A percentile compares a stretch with the other conserved stretches of the same genome.
phyloP scores from a whole-genome alignment of 2,329 filamentous ascomycete genomes.

The Scytalidium lignicola region DNA sequence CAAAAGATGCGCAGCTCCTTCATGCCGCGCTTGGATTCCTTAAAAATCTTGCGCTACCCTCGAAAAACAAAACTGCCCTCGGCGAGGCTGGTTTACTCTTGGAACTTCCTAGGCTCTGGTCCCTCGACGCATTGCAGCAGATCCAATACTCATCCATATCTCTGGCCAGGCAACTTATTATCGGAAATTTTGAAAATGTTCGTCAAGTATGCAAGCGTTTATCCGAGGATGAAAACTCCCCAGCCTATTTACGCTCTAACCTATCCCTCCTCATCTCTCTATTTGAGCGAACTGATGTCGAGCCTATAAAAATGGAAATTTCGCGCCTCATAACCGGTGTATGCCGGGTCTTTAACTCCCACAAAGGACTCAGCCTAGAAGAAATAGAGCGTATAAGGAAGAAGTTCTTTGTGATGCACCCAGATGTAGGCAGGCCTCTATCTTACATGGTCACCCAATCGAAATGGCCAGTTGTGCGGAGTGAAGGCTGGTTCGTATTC shows the following conservation, averaged over 20 bases:
- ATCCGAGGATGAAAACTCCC: conserved; percentile 30
- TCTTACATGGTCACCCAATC: conserved; percentile 49
- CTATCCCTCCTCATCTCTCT: conserved; percentile 35
- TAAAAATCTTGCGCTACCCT: conserved; percentile 59
- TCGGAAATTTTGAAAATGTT: conserved; percentile 48
- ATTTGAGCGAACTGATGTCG: conserved; percentile 40
- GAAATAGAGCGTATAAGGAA: conserved; percentile 29
- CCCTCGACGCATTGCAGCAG: conserved; percentile 47
- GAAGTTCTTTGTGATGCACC: conserved; percentile 26
- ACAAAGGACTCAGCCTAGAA: conserved; percentile 20
- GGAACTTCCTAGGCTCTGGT: conserved; percentile 50
- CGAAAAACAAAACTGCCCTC: conserved; percentile 47
- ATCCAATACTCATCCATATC: conserved; percentile 57
- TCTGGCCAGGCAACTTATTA: conserved; percentile 50
- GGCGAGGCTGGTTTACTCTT: conserved; percentile 41
- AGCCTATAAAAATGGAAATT: conserved; percentile 56
- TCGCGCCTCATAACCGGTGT: conserved; percentile 47
- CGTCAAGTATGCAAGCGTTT: conserved; percentile 40
- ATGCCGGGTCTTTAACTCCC: conserved; percentile 50
- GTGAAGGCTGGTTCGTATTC: conserved; percentile 58
- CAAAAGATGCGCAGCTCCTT: conserved; percentile 44
- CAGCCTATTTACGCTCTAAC: conserved; percentile 28
- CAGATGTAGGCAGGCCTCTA: conserved; percentile 32
- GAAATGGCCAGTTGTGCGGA: conserved; percentile 54
- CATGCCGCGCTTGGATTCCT: conserved; percentile 56